Evolutionary conservation across 2,329 filamentous ascomycete species (phyloP).

Genomic region (Huntiella decipiens): DNA sequence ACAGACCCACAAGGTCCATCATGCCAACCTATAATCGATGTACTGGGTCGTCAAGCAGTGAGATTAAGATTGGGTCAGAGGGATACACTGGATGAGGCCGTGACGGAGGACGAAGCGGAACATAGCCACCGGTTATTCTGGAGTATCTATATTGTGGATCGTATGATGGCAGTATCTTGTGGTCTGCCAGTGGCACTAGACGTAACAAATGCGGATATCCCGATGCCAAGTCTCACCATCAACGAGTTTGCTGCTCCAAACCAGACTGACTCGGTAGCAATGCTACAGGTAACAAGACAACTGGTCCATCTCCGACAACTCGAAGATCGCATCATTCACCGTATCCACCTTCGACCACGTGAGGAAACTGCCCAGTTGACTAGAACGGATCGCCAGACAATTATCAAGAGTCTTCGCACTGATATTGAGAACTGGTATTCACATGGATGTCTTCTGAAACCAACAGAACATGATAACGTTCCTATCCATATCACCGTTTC

Average conservation of each 20-base stretch:
- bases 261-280: constrained; percentile 20
- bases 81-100: constrained; percentile 15
- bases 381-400: constrained; percentile 17
- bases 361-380: constrained; percentile 17
- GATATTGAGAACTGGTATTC: constrained; percentile 29
- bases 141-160: constrained; percentile 26
- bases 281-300: constrained; percentile 26
- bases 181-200: constrained; percentile 23
- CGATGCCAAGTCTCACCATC: constrained; percentile 25
- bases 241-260: constrained; percentile 25
- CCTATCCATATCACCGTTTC: constrained; percentile 26
- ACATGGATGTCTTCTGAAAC: constrained; percentile 25
- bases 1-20: constrained; percentile 24
- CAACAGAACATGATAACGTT: constrained; percentile 24
- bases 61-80: constrained; percentile 21
- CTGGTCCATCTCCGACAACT: constrained; percentile 26
- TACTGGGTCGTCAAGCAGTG: constrained; percentile 22
- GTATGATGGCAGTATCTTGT: constrained; percentile 25
- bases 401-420: constrained; percentile 20
- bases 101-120: constrained; percentile 16
- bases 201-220: constrained; percentile 22
- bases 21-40: constrained; percentile 22
- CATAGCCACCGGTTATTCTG: constrained; percentile 24
- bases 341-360: constrained; percentile 19
- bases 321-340: constrained; percentile 22